Conservation (phyloP, 140 eudicot genomes). For the Ambrosia hybrid region DNA sequence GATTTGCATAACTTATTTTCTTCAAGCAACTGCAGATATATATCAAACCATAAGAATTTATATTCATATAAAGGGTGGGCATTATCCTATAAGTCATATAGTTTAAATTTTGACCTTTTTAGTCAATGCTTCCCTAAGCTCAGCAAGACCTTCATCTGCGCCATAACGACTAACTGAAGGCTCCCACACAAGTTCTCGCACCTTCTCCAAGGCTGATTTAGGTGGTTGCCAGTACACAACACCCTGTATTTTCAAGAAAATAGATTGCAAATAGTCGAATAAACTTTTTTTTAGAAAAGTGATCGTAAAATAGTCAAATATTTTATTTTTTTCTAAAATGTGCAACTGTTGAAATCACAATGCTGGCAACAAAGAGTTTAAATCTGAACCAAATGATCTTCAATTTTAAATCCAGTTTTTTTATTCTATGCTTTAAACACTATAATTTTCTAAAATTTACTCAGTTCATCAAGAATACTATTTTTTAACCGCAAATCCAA, state of each 20-base stretch:
- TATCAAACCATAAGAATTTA: neutral
- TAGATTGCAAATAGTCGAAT: neutral
- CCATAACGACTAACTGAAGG: slow-evolving; percentile 92
- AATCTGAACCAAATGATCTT: neutral
- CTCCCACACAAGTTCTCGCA: slow-evolving; percentile 72
- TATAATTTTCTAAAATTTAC: no score
- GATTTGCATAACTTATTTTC: slow-evolving; percentile 84
- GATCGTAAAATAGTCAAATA: slow-evolving; percentile 4
- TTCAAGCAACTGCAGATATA: slow-evolving; percentile 50
- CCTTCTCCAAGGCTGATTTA: slow-evolving; percentile 68
- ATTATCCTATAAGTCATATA: neutral
- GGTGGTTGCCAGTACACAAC: slow-evolving; percentile 99
- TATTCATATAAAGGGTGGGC: slow-evolving; percentile 7
- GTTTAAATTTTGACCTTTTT: slow-evolving; percentile 54
- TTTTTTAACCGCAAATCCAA: no score
- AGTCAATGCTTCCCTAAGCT: slow-evolving; percentile 79
- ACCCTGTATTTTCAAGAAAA: slow-evolving; percentile 51
- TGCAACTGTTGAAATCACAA: neutral
- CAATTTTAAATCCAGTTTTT: no score
- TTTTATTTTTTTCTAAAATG: no score
- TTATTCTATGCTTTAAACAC: no score
- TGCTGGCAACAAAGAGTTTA: neutral
- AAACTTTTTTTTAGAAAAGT: neutral
- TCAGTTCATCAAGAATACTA: no score
- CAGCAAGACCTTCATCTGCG: slow-evolving; percentile 94